Evolutionary conservation across 2,329 filamentous ascomycete genomes (phyloP), one percentile per base, ranked within the genome.

Genomic region (Ascomycota sp.): DNA sequence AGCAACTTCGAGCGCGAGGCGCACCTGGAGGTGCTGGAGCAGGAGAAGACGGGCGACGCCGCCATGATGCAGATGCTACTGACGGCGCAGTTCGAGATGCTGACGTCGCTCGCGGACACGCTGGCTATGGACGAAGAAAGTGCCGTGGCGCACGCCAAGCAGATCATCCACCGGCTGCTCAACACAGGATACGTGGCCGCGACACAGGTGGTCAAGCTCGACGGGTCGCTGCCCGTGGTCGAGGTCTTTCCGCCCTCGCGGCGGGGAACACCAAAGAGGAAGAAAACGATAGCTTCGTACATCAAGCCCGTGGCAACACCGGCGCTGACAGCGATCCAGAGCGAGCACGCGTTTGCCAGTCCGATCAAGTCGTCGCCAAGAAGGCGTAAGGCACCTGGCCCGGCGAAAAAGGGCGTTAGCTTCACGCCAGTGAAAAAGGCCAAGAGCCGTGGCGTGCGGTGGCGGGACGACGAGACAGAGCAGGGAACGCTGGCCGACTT

Each of bases 21-120:
- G 1, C 69, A 86, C 41, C 59, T 67, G 9, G 73, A 81, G 34
- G 69, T 93, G 13, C 53, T 83, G 9, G 83, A 95, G 35, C 74
- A 89, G 45, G 84, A 95, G 40, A 86, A 76, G 55, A 64, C 67
- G 24, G 77, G 76, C 9, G 83, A 93, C 48, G 70, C 75, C 13
- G 71, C 68, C 12, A 70, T 79, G 41, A 64, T 92, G 46, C 84
- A 93, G 53, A 68, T 80, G 33, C 65, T 98, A 35, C 67, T 95
- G 9, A 76, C 78, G 35, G 81, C 86, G 9, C 86, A 95, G 46
- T 92, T 98, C 44, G 84, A 93, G 46, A 86, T 84, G 2, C 68
- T 95, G 39, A 64, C 80, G 5, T 81, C 83, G 1, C 68, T 98
- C 35, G 72, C 76, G 35, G 78, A 81, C 42, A 80, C 89, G 21